A percentile compares a stretch with the other conserved stretches of the same genome.
Evolutionary conservation across 2,329 filamentous ascomycete genomes (phyloP).

Genomic region (Calonectria pauciramosa): DNA sequence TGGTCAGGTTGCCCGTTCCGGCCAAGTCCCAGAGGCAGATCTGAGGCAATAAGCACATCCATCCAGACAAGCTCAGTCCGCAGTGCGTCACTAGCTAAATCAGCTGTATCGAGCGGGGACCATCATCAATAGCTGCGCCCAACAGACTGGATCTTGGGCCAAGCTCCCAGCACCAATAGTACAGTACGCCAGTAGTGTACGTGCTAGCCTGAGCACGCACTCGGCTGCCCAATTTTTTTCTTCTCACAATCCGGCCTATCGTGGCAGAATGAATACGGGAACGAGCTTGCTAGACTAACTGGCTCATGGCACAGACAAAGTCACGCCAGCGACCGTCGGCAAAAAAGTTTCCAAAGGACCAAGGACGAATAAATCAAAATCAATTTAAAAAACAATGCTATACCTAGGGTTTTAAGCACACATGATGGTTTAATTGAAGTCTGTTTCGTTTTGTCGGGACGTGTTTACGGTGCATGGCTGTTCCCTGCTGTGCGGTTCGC

Average conservation of each 20-base stretch:
- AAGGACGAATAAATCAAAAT: background rate
- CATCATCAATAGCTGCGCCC: background rate
- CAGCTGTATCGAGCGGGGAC: background rate
- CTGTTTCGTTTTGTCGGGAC: background rate
- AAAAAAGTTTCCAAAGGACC: background rate
- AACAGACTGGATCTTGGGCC: background rate
- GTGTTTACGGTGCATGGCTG: background rate
- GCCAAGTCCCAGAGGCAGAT: background rate
- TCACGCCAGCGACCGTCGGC: background rate
- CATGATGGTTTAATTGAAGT: background rate
- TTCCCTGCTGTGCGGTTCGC: background rate
- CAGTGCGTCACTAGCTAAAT: background rate
- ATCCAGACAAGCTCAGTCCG: background rate
- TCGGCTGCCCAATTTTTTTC: background rate
- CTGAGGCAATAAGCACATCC: background rate
- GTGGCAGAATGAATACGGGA: background rate
- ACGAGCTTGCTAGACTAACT: background rate
- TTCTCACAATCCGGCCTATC: background rate
- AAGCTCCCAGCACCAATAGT: background rate
- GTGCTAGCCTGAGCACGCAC: background rate
- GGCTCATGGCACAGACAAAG: background rate
- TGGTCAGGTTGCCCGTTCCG: background rate
- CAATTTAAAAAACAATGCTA: conserved; percentile 10
- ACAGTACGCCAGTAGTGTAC: background rate
- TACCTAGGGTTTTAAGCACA: background rate